Percentiles rank a stretch among this genome's conserved stretches.
These are phyloP conservation scores for Gypsophila paniculata DNA, from an alignment of 179 eudicot genomes.

Conservation along the genomic window DNA sequence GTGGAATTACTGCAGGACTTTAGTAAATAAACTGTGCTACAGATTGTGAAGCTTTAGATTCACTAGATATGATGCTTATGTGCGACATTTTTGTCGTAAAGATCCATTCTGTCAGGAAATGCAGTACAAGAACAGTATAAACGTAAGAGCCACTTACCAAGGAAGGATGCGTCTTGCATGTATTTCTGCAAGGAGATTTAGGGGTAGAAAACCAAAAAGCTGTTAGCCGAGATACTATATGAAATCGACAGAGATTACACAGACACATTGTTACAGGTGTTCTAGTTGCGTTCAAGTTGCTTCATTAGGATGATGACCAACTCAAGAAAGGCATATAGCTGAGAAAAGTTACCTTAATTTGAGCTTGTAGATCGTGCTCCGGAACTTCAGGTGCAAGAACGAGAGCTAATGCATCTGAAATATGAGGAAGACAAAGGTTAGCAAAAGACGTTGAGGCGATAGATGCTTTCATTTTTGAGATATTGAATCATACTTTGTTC, in stretches of 20 bases:
- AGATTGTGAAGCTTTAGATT: not conserved
- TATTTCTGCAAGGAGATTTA: conserved; percentile 49
- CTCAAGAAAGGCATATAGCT: conserved; percentile 1
- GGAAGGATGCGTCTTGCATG: conserved; percentile 68
- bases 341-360: conserved; percentile 45
- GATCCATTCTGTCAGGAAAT: not conserved
- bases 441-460: conserved; percentile 3
- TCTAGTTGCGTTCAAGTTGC: conserved; percentile 1
- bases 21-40: not conserved
- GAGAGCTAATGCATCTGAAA: conserved; percentile 29
- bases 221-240: not conserved
- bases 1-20: not conserved
- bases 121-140: not conserved
- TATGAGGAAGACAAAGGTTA: conserved; percentile 11
- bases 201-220: not conserved
- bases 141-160: conserved; percentile 40
- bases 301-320: not conserved
- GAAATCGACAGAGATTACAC: not conserved
- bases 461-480: conserved; percentile 8
- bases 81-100: not conserved
- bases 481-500: conserved; percentile 38
- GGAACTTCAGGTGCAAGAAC: conserved; percentile 27
- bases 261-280: not conserved
- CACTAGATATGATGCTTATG: no score
- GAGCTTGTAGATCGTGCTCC: conserved; percentile 42